Evolutionary conservation across 345 rosid species (phyloP).

Genomic region (Bretschneidera sinensis): DNA sequence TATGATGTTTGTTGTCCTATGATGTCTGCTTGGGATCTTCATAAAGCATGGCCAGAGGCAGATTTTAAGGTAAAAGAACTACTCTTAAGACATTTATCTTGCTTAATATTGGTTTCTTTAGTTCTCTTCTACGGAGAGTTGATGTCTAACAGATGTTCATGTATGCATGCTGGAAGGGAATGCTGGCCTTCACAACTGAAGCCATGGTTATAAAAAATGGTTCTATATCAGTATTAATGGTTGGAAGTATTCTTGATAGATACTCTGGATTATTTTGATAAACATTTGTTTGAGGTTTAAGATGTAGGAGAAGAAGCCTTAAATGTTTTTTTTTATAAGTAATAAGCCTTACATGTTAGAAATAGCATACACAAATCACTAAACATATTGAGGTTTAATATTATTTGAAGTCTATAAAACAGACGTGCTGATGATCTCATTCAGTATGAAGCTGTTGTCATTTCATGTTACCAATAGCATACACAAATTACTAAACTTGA

Average conservation of each 20-base stretch:
- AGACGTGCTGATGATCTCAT: too few relatives aligned
- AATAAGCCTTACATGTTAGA: too few relatives aligned
- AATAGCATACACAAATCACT: too few relatives aligned
- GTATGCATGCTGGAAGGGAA: neutral
- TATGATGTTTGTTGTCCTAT: conserved; percentile 91
- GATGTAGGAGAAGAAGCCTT: neutral
- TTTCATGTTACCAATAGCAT: neutral
- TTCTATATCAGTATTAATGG: too few relatives aligned
- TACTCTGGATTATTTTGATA: neutral
- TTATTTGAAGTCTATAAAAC: too few relatives aligned
- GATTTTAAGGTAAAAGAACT: conserved; percentile 57
- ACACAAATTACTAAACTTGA: neutral
- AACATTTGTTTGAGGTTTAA: neutral
- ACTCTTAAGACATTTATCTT: neutral
- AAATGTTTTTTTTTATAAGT: too few relatives aligned
- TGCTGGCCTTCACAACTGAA: too few relatives aligned
- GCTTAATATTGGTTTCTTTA: neutral
- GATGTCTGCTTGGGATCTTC: conserved; percentile 99
- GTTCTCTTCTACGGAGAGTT: neutral
- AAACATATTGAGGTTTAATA: neutral
- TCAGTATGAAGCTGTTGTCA: neutral
- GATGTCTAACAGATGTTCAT: too few relatives aligned
- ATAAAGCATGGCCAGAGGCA: conserved; percentile 94
- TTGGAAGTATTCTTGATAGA: too few relatives aligned
- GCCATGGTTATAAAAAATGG: too few relatives aligned